Percentiles rank a stretch among this genome's conserved stretches.
Evolutionary conservation across 2,329 filamentous ascomycete genomes (phyloP).

Genomic region (Rosellinia necatrix): DNA sequence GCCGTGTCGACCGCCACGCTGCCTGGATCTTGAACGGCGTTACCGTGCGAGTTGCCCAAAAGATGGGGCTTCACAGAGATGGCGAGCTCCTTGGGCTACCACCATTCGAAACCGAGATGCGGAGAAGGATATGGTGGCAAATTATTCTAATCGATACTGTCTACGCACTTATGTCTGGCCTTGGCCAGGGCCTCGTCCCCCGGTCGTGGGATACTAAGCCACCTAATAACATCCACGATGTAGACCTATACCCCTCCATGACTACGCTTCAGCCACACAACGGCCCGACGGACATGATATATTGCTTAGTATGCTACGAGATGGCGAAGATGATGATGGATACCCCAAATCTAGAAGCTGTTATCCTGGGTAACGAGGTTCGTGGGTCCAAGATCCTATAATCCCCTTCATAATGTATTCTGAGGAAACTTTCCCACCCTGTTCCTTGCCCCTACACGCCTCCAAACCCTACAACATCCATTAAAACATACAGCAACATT

Average conservation of each 20-base stretch:
- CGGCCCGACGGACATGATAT: slow-evolving; percentile 66
- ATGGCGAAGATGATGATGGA: slow-evolving; percentile 56
- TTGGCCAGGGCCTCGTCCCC: slow-evolving; percentile 57
- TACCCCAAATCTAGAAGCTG: slow-evolving; percentile 53
- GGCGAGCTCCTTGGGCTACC: slow-evolving; percentile 59
- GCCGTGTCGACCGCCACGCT: slow-evolving; percentile 62
- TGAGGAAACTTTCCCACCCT: not conserved
- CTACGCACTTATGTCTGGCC: slow-evolving; percentile 61
- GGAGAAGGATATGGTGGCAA: slow-evolving; percentile 70
- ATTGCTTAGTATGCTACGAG: slow-evolving; percentile 56
- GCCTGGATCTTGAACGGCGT: slow-evolving; percentile 66
- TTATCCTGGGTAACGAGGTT: slow-evolving; percentile 51
- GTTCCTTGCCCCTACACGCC: not conserved
- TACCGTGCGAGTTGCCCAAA: slow-evolving; percentile 66
- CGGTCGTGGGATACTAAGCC: slow-evolving; percentile 60
- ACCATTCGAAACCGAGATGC: slow-evolving; percentile 70
- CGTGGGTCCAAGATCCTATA: not conserved
- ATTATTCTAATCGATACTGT: slow-evolving; percentile 63
- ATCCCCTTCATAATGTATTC: too few species aligned
- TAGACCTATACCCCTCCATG: slow-evolving; percentile 59
- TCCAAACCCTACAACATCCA: too few species aligned
- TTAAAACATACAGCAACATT: not conserved
- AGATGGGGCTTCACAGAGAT: slow-evolving; percentile 69
- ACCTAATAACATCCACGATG: slow-evolving; percentile 63
- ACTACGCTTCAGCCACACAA: slow-evolving; percentile 56